Evolutionary conservation across 169 alveolate species (phyloP).

Genomic region (Cryptosporidium canis): DNA sequence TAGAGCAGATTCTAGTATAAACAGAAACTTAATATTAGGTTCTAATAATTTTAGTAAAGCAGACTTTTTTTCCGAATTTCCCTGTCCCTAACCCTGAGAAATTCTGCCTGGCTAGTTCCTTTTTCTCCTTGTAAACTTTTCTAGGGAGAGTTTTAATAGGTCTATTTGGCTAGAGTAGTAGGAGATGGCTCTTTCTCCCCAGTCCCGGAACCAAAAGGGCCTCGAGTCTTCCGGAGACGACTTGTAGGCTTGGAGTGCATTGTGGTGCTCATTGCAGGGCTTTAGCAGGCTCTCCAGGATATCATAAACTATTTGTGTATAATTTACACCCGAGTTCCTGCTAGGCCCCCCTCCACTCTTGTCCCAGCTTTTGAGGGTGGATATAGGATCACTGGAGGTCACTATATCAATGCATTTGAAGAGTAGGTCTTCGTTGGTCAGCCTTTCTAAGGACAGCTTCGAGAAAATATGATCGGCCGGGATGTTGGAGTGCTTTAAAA

Average conservation of each 20-base stretch:
- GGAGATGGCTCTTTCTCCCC: slow-evolving; percentile 59
- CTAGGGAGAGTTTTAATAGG: slow-evolving; percentile 22
- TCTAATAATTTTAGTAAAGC: neutral
- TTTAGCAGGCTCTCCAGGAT: slow-evolving; percentile 28
- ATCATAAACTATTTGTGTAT: neutral
- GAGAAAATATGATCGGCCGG: slow-evolving; percentile 69
- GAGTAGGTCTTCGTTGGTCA: slow-evolving; percentile 45
- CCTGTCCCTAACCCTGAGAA: neutral
- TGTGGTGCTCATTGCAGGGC: slow-evolving; percentile 14
- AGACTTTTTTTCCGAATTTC: neutral
- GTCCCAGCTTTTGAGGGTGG: slow-evolving; percentile 45
- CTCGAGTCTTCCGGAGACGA: neutral
- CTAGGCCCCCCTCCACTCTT: neutral
- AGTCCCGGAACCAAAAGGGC: slow-evolving; percentile 66
- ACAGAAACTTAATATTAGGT: slow-evolving; percentile 32
- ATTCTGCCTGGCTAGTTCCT: neutral
- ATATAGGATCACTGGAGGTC: slow-evolving; percentile 62
- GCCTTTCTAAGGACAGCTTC: slow-evolving; percentile 6
- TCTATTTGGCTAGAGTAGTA: slow-evolving; percentile 57
- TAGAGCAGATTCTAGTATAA: slow-evolving; percentile 95
- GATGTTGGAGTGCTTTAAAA: slow-evolving; percentile 31
- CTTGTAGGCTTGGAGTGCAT: slow-evolving; percentile 4
- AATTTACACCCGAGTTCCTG: neutral
- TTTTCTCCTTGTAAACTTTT: slow-evolving; percentile 12
- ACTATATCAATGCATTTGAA: slow-evolving; percentile 41